These are phyloP conservation scores for Diplogelasinospora grovesii DNA, from an alignment of 495 filamentous ascomycete species.

Conservation along the genomic window DNA sequence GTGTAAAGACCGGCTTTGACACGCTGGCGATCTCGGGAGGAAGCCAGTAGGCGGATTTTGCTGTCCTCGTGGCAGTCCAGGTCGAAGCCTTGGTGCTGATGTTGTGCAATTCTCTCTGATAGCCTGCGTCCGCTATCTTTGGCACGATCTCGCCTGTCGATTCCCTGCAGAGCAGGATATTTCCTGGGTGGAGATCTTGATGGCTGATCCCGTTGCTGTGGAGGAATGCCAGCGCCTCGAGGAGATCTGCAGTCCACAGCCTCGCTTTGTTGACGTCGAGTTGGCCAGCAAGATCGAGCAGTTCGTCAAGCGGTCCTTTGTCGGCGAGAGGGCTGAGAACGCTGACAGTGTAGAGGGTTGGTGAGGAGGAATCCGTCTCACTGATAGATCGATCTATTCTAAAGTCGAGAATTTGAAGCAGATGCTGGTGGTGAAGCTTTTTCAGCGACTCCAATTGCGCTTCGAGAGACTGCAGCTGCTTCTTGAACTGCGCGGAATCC, in stretches of 20 bases:
- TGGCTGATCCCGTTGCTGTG: constrained; percentile 79
- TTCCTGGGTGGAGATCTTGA: constrained; percentile 66
- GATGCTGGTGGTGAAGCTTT: constrained; percentile 66
- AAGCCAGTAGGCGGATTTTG: constrained; percentile 74
- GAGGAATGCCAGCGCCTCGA: constrained; percentile 81
- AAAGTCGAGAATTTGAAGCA: constrained; percentile 74
- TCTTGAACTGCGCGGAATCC: constrained; percentile 54
- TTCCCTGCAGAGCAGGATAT: constrained; percentile 62
- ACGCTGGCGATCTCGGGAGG: constrained; percentile 69
- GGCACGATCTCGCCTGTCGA: constrained; percentile 52
- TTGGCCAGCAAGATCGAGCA: constrained; percentile 70
- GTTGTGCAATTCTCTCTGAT: constrained; percentile 54
- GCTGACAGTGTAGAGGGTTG: constrained; percentile 64
- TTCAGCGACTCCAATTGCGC: constrained; percentile 63
- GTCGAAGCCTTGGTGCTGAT: constrained; percentile 43
- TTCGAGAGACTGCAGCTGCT: constrained; percentile 59
- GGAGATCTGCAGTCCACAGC: constrained; percentile 81
- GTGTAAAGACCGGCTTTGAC: constrained; percentile 51
- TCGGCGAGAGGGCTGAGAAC: constrained; percentile 71
- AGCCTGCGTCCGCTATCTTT: constrained; percentile 65
- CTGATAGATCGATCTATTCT: constrained; percentile 53
- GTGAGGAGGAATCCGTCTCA: constrained; percentile 28
- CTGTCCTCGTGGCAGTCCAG: constrained; percentile 45
- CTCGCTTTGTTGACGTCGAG: constrained; percentile 65
- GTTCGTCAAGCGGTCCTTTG: constrained; percentile 74